These are phyloP conservation scores for Colletotrichum theobromicola DNA, from an alignment of 2,329 filamentous ascomycete genomes.

Conservation along the genomic window DNA sequence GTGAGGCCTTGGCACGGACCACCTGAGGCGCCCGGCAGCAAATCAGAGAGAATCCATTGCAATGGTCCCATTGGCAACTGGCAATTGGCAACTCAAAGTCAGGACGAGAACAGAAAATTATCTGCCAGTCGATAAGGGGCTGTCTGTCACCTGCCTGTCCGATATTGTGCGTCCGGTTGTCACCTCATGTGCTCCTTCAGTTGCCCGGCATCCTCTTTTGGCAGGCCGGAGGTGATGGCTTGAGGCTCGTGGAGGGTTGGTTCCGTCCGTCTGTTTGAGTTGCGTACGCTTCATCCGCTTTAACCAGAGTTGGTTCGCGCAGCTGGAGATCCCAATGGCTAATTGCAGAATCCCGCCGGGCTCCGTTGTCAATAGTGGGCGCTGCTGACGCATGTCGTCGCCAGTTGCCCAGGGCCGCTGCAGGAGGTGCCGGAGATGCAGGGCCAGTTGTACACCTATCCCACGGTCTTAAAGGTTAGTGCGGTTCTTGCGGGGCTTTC, in stretches of 20 bases:
- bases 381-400: not conserved
- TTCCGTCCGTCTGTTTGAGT: not conserved
- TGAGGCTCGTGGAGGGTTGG: not conserved
- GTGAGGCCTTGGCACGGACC: not conserved
- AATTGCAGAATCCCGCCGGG: not conserved
- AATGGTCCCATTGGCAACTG: not conserved
- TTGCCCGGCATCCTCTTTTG: not conserved
- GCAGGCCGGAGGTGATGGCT: not conserved
- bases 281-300: not conserved
- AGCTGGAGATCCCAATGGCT: not conserved
- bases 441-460: not conserved
- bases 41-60: not conserved
- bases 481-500: too few relatives aligned
- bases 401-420: not conserved
- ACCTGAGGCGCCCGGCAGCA: not conserved
- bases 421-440: not conserved
- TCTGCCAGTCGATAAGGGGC: not conserved
- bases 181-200: not conserved
- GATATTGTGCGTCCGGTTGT: not conserved
- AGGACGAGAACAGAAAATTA: not conserved
- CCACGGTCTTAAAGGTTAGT: not conserved
- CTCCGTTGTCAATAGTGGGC: not conserved
- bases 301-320: not conserved
- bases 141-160: not conserved
- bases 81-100: not conserved